Conservation (phyloP, 2,329 filamentous ascomycete genomes). For the Samsoniella hepiali region DNA sequence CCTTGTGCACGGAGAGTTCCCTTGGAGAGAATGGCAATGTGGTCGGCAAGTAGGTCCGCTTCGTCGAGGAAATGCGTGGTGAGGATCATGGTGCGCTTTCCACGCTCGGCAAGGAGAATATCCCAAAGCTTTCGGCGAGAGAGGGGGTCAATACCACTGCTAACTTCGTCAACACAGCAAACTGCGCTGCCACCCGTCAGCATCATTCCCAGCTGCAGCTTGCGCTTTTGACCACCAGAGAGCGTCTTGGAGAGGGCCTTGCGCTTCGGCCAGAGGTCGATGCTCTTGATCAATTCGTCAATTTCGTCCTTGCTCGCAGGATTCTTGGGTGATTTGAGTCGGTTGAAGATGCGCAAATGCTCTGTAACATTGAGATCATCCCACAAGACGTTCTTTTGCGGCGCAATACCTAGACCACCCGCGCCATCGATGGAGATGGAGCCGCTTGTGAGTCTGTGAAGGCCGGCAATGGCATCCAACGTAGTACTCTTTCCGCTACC, state of each 20-base stretch:
- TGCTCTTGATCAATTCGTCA: constrained; percentile 59
- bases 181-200: constrained; percentile 84
- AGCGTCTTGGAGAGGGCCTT: constrained; percentile 71
- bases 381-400: constrained; percentile 94
- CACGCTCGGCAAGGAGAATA: constrained; percentile 81
- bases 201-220: constrained; percentile 93
- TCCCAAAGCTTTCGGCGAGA: constrained; percentile 91
- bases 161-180: constrained; percentile 90
- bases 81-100: constrained; percentile 75
- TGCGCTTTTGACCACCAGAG: constrained; percentile 88
- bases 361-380: constrained; percentile 82
- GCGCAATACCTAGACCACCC: constrained; percentile 80
- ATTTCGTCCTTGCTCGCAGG: constrained; percentile 58
- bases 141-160: constrained; percentile 81
- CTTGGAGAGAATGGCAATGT: constrained; percentile 84
- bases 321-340: constrained; percentile 64
- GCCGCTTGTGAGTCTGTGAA: constrained; percentile 73
- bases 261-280: constrained; percentile 74
- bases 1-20: constrained; percentile 78
- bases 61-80: constrained; percentile 95
- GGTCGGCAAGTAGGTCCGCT: constrained; percentile 83
- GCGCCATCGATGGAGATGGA: constrained; percentile 73
- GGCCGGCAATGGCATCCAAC: constrained; percentile 79
- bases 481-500: constrained; percentile 90
- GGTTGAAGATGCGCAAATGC: constrained; percentile 80